These are phyloP conservation scores for Lotmaria passim DNA, from an alignment of 208 protist genomes.

Conservation along the genomic window DNA sequence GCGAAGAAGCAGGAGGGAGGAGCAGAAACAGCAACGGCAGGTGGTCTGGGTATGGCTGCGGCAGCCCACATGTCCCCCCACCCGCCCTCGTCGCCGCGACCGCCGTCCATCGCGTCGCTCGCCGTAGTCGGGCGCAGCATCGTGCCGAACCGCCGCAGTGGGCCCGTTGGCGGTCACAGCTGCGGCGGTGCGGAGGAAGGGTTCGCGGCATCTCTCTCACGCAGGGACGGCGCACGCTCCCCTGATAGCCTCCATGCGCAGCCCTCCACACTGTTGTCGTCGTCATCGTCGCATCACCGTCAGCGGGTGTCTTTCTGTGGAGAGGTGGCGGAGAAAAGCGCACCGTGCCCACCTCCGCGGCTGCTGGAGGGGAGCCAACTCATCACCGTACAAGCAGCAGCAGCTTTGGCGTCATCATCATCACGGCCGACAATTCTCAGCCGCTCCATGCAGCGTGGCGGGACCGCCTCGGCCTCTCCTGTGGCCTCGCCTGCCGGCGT, in stretches of 20 bases:
- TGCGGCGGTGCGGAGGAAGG: no score
- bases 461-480: not conserved
- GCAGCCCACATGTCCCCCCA: not conserved
- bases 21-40: no score
- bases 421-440: not conserved
- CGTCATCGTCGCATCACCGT: not conserved
- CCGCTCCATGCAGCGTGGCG: not conserved
- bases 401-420: not conserved
- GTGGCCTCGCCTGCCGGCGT: conserved; percentile 3
- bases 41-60: no score
- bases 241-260: no score
- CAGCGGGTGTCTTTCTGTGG: conserved; percentile 13
- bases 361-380: not conserved
- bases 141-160: no score
- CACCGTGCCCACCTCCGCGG: not conserved
- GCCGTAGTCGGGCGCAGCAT: not conserved
- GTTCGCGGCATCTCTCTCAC: no score
- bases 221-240: no score
- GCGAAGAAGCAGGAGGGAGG: not conserved
- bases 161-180: no score
- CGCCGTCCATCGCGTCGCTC: not conserved
- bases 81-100: not conserved
- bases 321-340: not conserved
- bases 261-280: not conserved
- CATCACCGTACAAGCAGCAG: not conserved